phyloP scores from a whole-genome alignment of 352 stramenopile genomes.

The Phytophthora melonis region DNA sequence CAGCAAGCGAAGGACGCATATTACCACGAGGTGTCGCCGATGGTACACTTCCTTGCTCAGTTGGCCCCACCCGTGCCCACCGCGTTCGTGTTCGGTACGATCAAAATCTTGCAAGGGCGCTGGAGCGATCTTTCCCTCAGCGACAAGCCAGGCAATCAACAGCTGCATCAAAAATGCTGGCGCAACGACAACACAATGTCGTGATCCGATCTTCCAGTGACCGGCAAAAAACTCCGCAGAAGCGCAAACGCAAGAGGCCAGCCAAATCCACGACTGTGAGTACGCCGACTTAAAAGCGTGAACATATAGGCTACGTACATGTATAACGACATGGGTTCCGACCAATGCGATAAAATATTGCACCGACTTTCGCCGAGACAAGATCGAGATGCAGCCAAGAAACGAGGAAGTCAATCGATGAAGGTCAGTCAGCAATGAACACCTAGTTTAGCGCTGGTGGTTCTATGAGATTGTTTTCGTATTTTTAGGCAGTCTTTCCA shows the following conservation, averaged over 20 bases:
- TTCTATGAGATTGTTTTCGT: conserved; percentile 24
- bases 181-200: conserved; percentile 16
- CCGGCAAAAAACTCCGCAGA: conserved; percentile 41
- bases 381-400: conserved; percentile 19
- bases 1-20: conserved; percentile 70
- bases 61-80: conserved; percentile 51
- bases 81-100: conserved; percentile 58
- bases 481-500: conserved; percentile 33
- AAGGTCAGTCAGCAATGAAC: conserved; percentile 30
- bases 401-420: conserved; percentile 22
- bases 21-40: conserved; percentile 75
- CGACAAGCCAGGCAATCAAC: conserved; percentile 48
- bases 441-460: conserved; percentile 36
- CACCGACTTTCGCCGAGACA: conserved; percentile 2
- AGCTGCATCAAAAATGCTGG: conserved; percentile 29
- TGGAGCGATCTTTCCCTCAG: conserved; percentile 63
- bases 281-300: conserved; percentile 23
- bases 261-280: conserved; percentile 30
- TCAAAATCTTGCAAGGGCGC: conserved; percentile 50
- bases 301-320: conserved; percentile 20
- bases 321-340: conserved; percentile 14
- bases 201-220: conserved; percentile 26
- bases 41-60: conserved; percentile 51
- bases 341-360: conserved; percentile 18
- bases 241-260: conserved; percentile 48